These are phyloP conservation scores for Lipomyces kockii DNA, from an alignment of 805 yeast genomes.

Conservation along the genomic window DNA sequence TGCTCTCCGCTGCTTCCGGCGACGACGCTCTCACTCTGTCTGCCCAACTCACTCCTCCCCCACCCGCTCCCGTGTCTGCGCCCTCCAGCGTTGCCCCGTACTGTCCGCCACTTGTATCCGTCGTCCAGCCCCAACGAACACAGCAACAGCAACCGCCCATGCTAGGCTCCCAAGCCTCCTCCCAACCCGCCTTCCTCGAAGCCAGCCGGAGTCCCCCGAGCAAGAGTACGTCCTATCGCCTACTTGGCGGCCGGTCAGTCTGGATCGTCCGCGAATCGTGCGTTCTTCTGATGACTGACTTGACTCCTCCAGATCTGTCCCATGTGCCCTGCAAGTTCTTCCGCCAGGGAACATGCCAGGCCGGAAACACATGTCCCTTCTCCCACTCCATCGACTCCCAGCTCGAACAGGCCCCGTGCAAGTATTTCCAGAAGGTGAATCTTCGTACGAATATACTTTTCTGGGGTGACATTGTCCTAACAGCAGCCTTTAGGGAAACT, in stretches of 20 bases:
- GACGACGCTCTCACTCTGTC: not conserved
- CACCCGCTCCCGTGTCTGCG: not conserved
- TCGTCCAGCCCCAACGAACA: slow-evolving; percentile 5
- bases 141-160: slow-evolving; percentile 17
- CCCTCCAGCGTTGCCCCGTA: not conserved
- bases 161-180: slow-evolving; percentile 23
- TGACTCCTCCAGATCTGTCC: slow-evolving; percentile 59
- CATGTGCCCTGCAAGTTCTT: slow-evolving; percentile 97
- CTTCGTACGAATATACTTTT: not conserved
- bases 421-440: slow-evolving; percentile 74
- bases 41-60: not conserved
- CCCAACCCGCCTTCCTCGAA: slow-evolving; percentile 27
- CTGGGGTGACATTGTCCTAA: not conserved
- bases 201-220: slow-evolving; percentile 38
- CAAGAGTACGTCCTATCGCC: slow-evolving; percentile 29
- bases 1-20: not conserved
- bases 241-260: not conserved
- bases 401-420: slow-evolving; percentile 69
- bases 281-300: slow-evolving; percentile 34
- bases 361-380: slow-evolving; percentile 90
- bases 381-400: slow-evolving; percentile 71
- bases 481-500: slow-evolving; percentile 62
- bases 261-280: not conserved
- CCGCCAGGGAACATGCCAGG: slow-evolving; percentile 92
- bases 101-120: not conserved